Base-by-base conservation (phyloP, 2,329 filamentous ascomycete species). In the Cladophialophora bantiana region DNA sequence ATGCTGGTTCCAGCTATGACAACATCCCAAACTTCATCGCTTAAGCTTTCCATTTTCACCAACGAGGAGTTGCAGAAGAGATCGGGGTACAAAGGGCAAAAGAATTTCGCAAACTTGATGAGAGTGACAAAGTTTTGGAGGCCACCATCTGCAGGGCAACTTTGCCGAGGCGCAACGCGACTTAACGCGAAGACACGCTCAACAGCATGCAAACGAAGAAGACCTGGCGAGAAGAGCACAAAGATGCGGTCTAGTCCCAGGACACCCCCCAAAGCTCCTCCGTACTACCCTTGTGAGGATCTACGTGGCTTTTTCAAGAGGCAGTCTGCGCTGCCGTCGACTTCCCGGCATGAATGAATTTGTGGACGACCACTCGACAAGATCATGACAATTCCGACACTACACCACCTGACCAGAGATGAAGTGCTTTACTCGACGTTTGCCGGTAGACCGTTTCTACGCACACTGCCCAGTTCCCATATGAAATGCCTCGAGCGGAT, bases 1-100 rank as follows among this genome's bases (percentile, higher is more conserved):
- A 94, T 82, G 74, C 90, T 90, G 72, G 91, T 94, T 75, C 91
- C 91, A 76, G 87, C 88, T 78, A 94, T 91, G 74, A 92, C 84
- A 75, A 91, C 88, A 83, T 94, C 91, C 91, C 91, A 94, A 69
- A 85, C 82, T 73, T 89, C 90, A 68, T 92, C 90, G 78, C 85
- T 84, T 73, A 94, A 82, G 71, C 88, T 88, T 80, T 94, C 90
- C 90, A 94, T 93, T 10, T 34, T 50, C 9, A 26, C 40, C 42
- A n/a, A 3, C 20, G 52, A 48, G 40, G 36, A 6, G 15, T 38
- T 38, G 31, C 13, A 48, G 48, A 62, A 62, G 34, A 1, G 31
- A 6, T 7, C 32, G 52, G 34, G n/a, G 31, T 35, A 7, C 13
- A 7, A 20, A 32, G 7, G 45, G 13, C 48, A 31, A 31, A 45